phyloP scores from a whole-genome alignment of 2,329 filamentous ascomycete genomes.

The Incumbomyces delicatus region DNA sequence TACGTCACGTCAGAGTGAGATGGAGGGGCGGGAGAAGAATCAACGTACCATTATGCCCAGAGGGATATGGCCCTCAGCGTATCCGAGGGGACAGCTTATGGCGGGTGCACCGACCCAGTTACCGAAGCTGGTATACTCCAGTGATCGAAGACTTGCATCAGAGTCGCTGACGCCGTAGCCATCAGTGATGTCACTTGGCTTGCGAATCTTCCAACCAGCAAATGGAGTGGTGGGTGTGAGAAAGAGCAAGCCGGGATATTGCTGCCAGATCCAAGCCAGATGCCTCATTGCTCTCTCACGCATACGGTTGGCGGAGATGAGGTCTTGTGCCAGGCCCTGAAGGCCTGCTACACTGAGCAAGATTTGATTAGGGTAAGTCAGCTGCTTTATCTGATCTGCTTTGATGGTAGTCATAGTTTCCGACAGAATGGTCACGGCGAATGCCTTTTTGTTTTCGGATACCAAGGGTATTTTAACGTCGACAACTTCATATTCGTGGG shows the following conservation, averaged over 20 bases:
- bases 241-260: constrained; percentile 66
- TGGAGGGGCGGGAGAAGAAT: constrained; percentile 2
- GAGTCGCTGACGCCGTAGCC: constrained; percentile 59
- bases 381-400: constrained; percentile 31
- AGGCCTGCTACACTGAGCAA: constrained; percentile 52
- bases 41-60: constrained; percentile 41
- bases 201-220: constrained; percentile 61
- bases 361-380: constrained; percentile 31
- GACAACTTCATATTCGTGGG: constrained; percentile 34
- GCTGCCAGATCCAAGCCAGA: constrained; percentile 58
- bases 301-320: constrained; percentile 62
- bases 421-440: constrained; percentile 65
- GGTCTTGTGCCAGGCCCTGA: constrained; percentile 58
- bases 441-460: constrained; percentile 63
- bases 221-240: constrained; percentile 69
- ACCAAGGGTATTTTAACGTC: constrained; percentile 47
- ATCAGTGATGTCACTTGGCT: constrained; percentile 48
- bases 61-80: constrained; percentile 42
- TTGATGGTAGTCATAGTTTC: constrained; percentile 52
- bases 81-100: constrained; percentile 65
- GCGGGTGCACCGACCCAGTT: constrained; percentile 74
- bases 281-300: constrained; percentile 71
- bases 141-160: constrained; percentile 62
- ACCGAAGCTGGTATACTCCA: constrained; percentile 78
- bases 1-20: constrained; percentile 4